Base-by-base conservation (phyloP, 331 rosid species). In the Saraca asoca region DNA sequence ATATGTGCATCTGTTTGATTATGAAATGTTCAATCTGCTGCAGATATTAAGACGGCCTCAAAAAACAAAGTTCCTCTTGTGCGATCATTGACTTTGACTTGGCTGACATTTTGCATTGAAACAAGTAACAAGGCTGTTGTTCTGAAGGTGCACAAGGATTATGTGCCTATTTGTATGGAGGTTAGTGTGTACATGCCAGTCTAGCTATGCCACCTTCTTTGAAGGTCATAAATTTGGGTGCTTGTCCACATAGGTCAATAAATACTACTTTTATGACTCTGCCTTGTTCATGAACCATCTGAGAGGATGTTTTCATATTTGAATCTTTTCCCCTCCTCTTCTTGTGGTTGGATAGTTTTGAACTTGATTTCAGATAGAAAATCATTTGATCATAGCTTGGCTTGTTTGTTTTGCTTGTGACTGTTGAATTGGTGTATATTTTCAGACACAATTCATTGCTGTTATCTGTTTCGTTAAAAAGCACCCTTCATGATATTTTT, bases 21-120 rank as follows among this genome's bases (percentile, higher is more conserved):
- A 15, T 58, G 58, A 44, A 60, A 49, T 45, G 57, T 75, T 58
- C 64, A 68, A 69, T 68, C 46, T 80, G 29, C 71, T 76, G 77
- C 95, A 94, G 99, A 94, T 77, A 69, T 94, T 63, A 90, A 42
- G 90, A 86, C 82, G 4, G 84, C 97, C 58, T 80, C 86, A 41
- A 94, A 94, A 86, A 88, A 94, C 70, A 94, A 94, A 82, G 99
- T 94, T 61, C 99, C 99, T 45, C 97, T 94, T 58, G 99, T 94
- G 62, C 95, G 99, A 51, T 94, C 99, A 3, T 67, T 72, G 61
- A 83, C 97, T 42, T 71, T 94, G 81, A 82, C 83, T 61, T 94
- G 99, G 99, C 87, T 94, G 63, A 78, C 97, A 14, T 90, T 78
- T 80, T 94, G 99, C 82, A 78, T 90, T 67, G 99, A 94, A 79